These are phyloP conservation scores for Populus nigra DNA, from an alignment of 345 rosid genomes.

Conservation along the genomic window DNA sequence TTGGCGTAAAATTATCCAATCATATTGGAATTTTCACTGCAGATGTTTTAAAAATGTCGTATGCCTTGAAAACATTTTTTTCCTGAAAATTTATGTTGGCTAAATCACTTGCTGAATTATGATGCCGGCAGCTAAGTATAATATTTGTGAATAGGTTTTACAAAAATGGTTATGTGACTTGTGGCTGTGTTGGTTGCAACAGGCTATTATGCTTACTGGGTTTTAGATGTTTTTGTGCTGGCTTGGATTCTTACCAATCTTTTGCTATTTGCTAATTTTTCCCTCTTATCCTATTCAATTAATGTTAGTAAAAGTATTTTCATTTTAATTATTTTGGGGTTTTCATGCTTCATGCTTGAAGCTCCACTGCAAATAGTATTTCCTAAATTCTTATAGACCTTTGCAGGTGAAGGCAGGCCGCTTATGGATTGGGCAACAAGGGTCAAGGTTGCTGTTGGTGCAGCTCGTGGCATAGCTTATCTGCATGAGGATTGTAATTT, in stretches of 20 bases:
- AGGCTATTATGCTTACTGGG: background rate
- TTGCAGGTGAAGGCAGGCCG: conserved; percentile 65
- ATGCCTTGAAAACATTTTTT: background rate
- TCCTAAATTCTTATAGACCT: conserved; percentile 10
- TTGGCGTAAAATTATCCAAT: background rate
- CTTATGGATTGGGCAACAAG: conserved; percentile 85
- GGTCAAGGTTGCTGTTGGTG: conserved; percentile 88
- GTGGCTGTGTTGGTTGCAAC: background rate
- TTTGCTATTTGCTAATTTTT: background rate
- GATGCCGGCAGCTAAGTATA: background rate
- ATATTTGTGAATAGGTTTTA: background rate
- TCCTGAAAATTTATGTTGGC: too few relatives aligned
- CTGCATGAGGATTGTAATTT: conserved; percentile 95
- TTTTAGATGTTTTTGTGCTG: background rate
- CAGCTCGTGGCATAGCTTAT: conserved; percentile 97
- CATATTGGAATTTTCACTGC: background rate
- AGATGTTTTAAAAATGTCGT: background rate
- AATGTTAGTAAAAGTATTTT: background rate
- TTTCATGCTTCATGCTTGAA: conserved; percentile 1
- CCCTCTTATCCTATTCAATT: background rate
- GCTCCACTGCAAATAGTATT: background rate
- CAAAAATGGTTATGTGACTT: background rate
- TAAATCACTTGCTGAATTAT: background rate
- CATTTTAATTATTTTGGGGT: background rate
- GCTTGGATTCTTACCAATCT: background rate